Base-by-base conservation (phyloP, 2,329 filamentous ascomycete genomes). In the Tolypocladium capitatum region DNA sequence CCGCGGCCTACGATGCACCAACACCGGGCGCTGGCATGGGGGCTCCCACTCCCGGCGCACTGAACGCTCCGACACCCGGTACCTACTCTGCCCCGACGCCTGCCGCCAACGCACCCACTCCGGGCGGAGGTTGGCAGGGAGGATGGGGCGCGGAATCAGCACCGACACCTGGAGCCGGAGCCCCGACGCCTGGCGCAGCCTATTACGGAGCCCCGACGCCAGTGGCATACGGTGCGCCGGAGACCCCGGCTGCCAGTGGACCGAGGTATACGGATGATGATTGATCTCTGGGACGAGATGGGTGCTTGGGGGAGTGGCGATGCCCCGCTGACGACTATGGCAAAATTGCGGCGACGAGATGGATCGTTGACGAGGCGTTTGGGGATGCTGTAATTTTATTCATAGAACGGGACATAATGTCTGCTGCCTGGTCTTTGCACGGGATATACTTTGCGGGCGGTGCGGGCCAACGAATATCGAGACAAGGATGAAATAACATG, bases 1-100 rank as follows among this genome's bases (percentile, higher is more conserved):
- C 71, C 1, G 62, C 61, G 35, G 63, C 76, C 0, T 87, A 85
- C 55, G 86, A 91, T 56, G 83, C 82, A 4, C 83, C 82, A 3
- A 84, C 81, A 0, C 81, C 81, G 0, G 80, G 78, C 18, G 76
- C 69, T 8, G 71, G 69, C 13, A 67, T 80, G 10, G 70, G 76
- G 21, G 79, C 79, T 8, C 78, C 80, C 5, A 83, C 78, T 6
- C 79, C 79, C 0, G 78, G 74, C 43, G 76, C 75, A 1, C 63
- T 81, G 58, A 79, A 77, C 55, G 85, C 85, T 4, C 84, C 84
- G 0, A 89, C 85, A 0, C 85, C 83, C 0, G 83, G 81, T 3
- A 81, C 78, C 7, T 78, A 76, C 57, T 73, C 76, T n/a, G 80
- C 80, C 4, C 78, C 80, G 2, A 83, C 80, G 0, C 80, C 80